Percentiles rank a stretch among this genome's conserved stretches.
Evolutionary conservation across 2,329 filamentous ascomycete genomes (phyloP).

Genomic region (Talaromyces sp.): DNA sequence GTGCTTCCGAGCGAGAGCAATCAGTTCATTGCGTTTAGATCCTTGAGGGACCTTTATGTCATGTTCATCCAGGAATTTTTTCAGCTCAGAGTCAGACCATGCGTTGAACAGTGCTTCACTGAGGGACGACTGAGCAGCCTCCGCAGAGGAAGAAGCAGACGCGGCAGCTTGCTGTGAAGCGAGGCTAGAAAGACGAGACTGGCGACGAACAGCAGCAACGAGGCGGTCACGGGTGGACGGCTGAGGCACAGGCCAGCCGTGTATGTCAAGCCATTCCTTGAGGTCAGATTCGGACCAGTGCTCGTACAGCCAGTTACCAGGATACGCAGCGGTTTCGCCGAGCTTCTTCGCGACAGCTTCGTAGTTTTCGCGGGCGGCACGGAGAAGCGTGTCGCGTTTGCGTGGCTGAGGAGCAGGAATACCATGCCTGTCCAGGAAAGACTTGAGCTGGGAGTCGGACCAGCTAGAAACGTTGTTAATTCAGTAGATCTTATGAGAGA

Average conservation of each 20-base stretch:
- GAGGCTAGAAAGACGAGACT: conserved; percentile 74
- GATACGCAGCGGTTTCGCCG: conserved; percentile 78
- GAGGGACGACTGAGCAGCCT: conserved; percentile 67
- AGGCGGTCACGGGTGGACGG: conserved; percentile 79
- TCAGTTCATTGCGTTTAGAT: conserved; percentile 81
- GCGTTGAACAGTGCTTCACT: conserved; percentile 81
- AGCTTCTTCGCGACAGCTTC: conserved; percentile 69
- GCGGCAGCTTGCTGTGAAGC: conserved; percentile 59
- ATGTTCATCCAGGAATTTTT: conserved; percentile 91
- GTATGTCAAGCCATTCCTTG: conserved; percentile 87
- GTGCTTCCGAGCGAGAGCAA: conserved; percentile 85
- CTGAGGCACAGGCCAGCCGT: conserved; percentile 82
- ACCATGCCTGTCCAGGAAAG: conserved; percentile 82
- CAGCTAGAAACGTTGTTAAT: conserved; percentile 57
- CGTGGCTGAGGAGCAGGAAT: conserved; percentile 86
- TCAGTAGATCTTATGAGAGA: conserved; percentile 1
- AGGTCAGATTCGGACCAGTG: conserved; percentile 90
- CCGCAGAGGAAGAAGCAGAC: conserved; percentile 60
- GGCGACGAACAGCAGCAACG: conserved; percentile 83
- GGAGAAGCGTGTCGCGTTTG: conserved; percentile 75
- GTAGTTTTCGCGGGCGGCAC: conserved; percentile 75
- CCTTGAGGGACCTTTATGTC: conserved; percentile 86
- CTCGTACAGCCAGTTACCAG: conserved; percentile 90
- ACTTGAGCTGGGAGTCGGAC: conserved; percentile 89
- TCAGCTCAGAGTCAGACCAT: conserved; percentile 86